Evolutionary conservation across 345 rosid genomes (phyloP), one percentile per base, ranked within the genome.

Genomic region (Hibiscus syriacus): DNA sequence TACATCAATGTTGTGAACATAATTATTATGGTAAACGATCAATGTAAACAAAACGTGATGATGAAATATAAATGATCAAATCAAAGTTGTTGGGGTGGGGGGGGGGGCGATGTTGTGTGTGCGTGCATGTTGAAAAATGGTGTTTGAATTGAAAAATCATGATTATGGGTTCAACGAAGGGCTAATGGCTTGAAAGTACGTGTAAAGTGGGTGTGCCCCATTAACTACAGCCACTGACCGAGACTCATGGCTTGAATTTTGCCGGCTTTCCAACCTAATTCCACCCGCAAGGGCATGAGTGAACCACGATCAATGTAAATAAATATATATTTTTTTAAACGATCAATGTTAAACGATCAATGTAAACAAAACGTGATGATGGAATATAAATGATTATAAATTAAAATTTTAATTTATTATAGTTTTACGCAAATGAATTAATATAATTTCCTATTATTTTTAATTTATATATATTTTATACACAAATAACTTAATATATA

Each of bases 191-290:
- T 73, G 69, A 67, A 66, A 69, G 26, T 61, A 81, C 79, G 86
- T 79, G 87, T 77, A 80, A 86, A 82, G 86, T 45, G 13, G 13
- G 38, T 45, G 58, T 84, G 65, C 80, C 79, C 80, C 48, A n/a
- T n/a, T n/a, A 81, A 54, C 57, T 23, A 70, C 70, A 59, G 79
- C 78, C 77, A 71, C 70, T 69, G 78, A 62, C 76, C 87, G 81
- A 75, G 71, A 82, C 79, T 85, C 73, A 48, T 80, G 83, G 80
- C 84, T 79, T 69, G 19, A 80, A 72, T 79, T 62, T 67, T 72
- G 80, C 77, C 41, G 23, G 69, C 17, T 19, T 58, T 16, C 67
- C 32, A 17, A 13, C 9, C 19, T 17, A 23, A 10, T 45, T 45
- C 67, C 38, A 45, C 23, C 64, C 17, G 3, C 9, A 4, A 38